A percentile compares a stretch with the other conserved stretches of the same genome.
Evolutionary conservation across 805 yeast species (phyloP).

Genomic region (Candida nemodendra): DNA sequence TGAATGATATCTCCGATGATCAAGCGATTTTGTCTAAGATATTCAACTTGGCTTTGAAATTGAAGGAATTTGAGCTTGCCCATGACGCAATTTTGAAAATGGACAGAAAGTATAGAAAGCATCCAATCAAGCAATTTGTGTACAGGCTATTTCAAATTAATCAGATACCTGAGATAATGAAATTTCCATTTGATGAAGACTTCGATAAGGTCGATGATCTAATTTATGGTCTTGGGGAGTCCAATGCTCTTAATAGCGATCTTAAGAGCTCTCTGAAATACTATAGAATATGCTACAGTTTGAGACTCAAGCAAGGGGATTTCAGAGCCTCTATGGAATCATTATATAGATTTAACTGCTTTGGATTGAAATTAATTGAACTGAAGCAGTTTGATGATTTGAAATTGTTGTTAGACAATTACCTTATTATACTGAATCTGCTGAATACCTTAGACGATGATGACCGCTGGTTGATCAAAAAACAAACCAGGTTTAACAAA

Average conservation of each 20-base stretch:
- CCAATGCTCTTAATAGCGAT: slow-evolving; percentile 26
- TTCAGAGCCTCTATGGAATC: slow-evolving; percentile 48
- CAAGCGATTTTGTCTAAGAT: slow-evolving; percentile 22
- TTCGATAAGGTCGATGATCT: slow-evolving; percentile 42
- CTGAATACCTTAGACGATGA: slow-evolving; percentile 35
- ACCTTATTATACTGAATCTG: slow-evolving; percentile 39
- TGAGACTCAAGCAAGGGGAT: slow-evolving; percentile 49
- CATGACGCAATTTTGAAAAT: slow-evolving; percentile 29
- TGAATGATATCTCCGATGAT: slow-evolving; percentile 22
- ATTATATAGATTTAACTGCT: slow-evolving; percentile 39
- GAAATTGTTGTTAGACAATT: slow-evolving; percentile 33
- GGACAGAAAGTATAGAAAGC: slow-evolving; percentile 21
- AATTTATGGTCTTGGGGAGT: slow-evolving; percentile 33
- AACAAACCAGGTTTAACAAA: slow-evolving; percentile 12
- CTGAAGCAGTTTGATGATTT: slow-evolving; percentile 14
- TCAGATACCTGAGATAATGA: slow-evolving; percentile 38
- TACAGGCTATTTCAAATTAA: slow-evolving; percentile 39
- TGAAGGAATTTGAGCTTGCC: slow-evolving; percentile 31
- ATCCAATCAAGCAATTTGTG: slow-evolving; percentile 35
- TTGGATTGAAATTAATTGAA: slow-evolving; percentile 14
- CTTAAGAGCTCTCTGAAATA: slow-evolving; percentile 37
- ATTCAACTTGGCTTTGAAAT: slow-evolving; percentile 32
- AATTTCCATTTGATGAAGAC: slow-evolving; percentile 44
- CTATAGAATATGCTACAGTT: slow-evolving; percentile 50
- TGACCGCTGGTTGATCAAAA: slow-evolving; percentile 41